Percentiles rank a stretch among this genome's conserved stretches.
Evolutionary conservation across 345 rosid species (phyloP).

Genomic region (Rubroshorea leprosula): DNA sequence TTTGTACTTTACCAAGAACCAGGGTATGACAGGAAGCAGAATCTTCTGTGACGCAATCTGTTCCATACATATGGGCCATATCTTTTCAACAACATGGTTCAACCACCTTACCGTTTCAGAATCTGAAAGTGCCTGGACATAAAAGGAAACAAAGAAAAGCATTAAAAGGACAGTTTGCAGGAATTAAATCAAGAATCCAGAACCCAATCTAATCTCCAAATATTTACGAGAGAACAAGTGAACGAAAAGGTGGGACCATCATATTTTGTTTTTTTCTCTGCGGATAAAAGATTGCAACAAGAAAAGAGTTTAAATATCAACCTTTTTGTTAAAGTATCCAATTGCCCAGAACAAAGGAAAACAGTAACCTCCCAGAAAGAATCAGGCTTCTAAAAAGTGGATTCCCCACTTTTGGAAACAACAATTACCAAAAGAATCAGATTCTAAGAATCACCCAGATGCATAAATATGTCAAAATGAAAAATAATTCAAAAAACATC

Average conservation of each 20-base stretch:
- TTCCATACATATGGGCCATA: constrained; percentile 96
- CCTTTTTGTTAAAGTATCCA: background rate
- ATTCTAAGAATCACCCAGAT: background rate
- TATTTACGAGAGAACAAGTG: background rate
- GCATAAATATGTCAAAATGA: background rate
- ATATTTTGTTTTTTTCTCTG: background rate
- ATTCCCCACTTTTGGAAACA: background rate
- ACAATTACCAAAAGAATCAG: background rate
- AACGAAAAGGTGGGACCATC: background rate
- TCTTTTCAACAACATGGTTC: constrained; percentile 76
- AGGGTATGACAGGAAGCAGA: constrained; percentile 87
- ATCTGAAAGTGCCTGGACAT: constrained; percentile 62
- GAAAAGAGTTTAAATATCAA: background rate
- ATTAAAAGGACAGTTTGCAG: background rate
- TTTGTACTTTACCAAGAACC: constrained; percentile 93
- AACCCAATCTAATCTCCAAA: background rate
- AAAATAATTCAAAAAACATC: background rate
- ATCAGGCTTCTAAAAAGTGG: background rate
- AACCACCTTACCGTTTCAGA: constrained; percentile 90
- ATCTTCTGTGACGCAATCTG: constrained; percentile 81
- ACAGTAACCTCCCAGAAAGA: background rate
- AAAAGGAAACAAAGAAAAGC: constrained; percentile 10
- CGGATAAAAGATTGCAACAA: background rate
- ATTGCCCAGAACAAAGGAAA: background rate
- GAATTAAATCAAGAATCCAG: constrained; percentile 5